phyloP scores from a whole-genome alignment of 1,284 basidiomycete genomes.

The Retiboletus fuscus region DNA sequence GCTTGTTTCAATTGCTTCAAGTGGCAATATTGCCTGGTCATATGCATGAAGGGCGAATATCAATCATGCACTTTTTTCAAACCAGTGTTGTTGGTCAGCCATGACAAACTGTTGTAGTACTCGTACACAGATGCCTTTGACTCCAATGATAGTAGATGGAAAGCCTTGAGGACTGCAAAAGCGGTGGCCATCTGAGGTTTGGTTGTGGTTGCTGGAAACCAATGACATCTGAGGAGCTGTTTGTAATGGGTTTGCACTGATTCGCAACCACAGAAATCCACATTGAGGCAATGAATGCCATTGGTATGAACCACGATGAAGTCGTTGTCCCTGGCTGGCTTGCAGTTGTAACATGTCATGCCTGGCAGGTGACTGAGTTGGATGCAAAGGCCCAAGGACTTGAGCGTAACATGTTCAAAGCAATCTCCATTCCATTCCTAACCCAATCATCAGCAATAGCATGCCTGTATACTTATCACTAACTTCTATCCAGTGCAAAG shows the following conservation, averaged over 20 bases:
- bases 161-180: neutral
- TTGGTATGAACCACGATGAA: conserved; percentile 23
- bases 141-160: conserved; percentile 3
- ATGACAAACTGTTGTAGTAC: neutral
- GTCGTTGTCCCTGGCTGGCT: neutral
- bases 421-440: conserved; percentile 23
- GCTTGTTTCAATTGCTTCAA: conserved; percentile 1
- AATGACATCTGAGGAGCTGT: neutral
- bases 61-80: neutral
- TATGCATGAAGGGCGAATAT: neutral
- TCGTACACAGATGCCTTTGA: neutral
- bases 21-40: neutral
- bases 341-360: conserved; percentile 7
- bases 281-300: conserved; percentile 13
- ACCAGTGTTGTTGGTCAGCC: neutral
- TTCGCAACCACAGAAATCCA: conserved; percentile 28
- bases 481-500: conserved; percentile 22
- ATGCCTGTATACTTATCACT: too few relatives aligned
- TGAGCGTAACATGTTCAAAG: conserved; percentile 12
- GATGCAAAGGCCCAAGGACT: conserved; percentile 13
- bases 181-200: neutral
- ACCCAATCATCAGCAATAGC: neutral
- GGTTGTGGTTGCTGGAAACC: neutral
- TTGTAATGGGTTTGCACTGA: conserved; percentile 8
- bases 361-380: conserved; percentile 25